These are phyloP conservation scores for Cicer yamashitae DNA, from an alignment of 306 rosid genomes.

Conservation along the genomic window DNA sequence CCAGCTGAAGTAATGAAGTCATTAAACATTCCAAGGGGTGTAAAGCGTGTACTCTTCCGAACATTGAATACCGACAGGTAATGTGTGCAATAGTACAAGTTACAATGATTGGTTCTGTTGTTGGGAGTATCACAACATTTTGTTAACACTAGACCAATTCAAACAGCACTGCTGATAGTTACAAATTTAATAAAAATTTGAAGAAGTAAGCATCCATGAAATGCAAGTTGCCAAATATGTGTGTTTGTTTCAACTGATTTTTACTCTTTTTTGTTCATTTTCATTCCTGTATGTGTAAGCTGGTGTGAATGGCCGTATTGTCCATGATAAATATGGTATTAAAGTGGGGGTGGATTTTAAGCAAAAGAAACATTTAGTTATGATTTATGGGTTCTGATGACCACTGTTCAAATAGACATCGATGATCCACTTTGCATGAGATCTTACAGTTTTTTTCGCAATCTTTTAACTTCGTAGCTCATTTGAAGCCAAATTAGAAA, in stretches of 20 bases:
- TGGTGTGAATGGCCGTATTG: neutral
- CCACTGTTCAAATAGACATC: neutral
- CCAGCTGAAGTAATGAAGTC: slow-evolving; percentile 88
- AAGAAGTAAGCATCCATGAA: slow-evolving; percentile 32
- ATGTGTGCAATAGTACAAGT: neutral
- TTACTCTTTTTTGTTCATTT: slow-evolving; percentile 1
- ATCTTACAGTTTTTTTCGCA: slow-evolving; percentile 26
- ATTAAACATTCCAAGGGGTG: slow-evolving; percentile 75
- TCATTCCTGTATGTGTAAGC: neutral
- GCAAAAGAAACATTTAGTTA: slow-evolving; percentile 20
- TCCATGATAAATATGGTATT: slow-evolving; percentile 16
- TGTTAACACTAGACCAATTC: neutral
- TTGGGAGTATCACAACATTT: slow-evolving; percentile 28
- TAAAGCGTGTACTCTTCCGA: slow-evolving; percentile 75
- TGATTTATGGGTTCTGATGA: slow-evolving; percentile 1
- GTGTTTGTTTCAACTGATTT: neutral
- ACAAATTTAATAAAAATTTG: neutral
- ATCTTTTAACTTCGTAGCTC: slow-evolving; percentile 16
- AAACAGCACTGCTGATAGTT: slow-evolving; percentile 6
- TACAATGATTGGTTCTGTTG: neutral
- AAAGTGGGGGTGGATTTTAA: slow-evolving; percentile 6
- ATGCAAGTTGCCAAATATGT: slow-evolving; percentile 6
- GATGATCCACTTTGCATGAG: slow-evolving; percentile 16
- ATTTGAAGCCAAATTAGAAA: slow-evolving; percentile 39
- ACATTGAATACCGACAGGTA: slow-evolving; percentile 87